Base-by-base conservation (phyloP, 192 early-diverging fungal species). In the Linnemannia elongata region DNA sequence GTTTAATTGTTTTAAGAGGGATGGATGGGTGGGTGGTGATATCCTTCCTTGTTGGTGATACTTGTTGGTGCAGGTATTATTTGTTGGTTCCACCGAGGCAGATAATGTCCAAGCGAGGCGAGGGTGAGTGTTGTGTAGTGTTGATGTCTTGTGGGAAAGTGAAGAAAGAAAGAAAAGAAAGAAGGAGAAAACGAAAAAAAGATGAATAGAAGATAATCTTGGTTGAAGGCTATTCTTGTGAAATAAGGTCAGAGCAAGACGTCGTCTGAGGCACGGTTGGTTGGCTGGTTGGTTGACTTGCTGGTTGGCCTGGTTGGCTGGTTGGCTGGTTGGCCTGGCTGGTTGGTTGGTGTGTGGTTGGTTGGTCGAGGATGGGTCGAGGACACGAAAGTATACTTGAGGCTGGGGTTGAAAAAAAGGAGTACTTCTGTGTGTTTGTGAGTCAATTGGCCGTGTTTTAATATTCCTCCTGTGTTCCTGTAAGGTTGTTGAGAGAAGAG, bases 141-240 rank as follows among this genome's bases (percentile, higher is more conserved):
- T 22, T 22, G 49, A 18, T 17, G 49, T 52, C 73, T 45, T 74
- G 73, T 76, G 74, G 74, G 74, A 63, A 76, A 49, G 35, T 76
- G 27, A n/a, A 38, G 18, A 55, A 30, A 76, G 54, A 33, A 49
- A 39, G 24, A n/a, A n/a, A 41, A 7, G 15, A 75, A 75, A 20
- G 38, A 76, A 39, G 36, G 33, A 27, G 39, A 20, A 60, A 77
- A 12, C 4, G 45, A 47, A 39, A 79, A 3, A 54, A 38, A 54
- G 35, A 75, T 22, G 69, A 41, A 33, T 9, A 35, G 15, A 33
- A 17, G 27, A 36, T 69, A 69, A 36, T 69, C 36, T 69, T n/a
- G 9, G 12, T 22, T 17, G 68, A 17, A 45, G 44, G 44, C 15
- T 45, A 45, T 69, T 10, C 33, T 69, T 30, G 36, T 30, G 36